A percentile compares a stretch with the other conserved stretches of the same genome.
Conservation (phyloP, 129 eudicot species). For the Chrysanthemum lavandulifolium region DNA sequence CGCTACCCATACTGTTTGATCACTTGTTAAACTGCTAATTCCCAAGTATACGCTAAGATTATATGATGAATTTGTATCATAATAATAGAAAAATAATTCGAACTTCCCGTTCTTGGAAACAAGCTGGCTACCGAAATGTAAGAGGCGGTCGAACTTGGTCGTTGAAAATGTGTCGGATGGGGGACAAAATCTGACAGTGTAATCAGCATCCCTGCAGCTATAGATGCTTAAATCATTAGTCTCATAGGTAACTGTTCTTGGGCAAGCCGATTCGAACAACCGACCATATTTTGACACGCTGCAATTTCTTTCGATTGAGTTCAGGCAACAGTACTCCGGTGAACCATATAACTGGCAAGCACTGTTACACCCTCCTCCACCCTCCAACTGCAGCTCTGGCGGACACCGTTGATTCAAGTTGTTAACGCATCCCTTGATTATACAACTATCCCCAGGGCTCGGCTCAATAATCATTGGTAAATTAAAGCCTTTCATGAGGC, state of each 20-base stretch:
- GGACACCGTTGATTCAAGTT: slow-evolving; percentile 40
- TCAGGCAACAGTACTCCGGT: slow-evolving; percentile 36
- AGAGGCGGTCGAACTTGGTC: no score
- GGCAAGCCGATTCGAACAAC: slow-evolving; percentile 16
- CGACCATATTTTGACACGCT: slow-evolving; percentile 23
- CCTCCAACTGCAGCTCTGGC: slow-evolving; percentile 20
- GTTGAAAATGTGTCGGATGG: no score
- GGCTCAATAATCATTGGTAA: slow-evolving; percentile 41
- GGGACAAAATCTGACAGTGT: no score
- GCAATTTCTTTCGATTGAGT: slow-evolving; percentile 19
- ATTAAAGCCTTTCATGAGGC: slow-evolving; percentile 36
- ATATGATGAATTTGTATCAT: slow-evolving; percentile 10
- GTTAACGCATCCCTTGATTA: slow-evolving; percentile 24
- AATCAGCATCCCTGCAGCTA: no score
- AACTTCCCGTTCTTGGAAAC: no score
- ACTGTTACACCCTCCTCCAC: slow-evolving; percentile 38
- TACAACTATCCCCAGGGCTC: slow-evolving; percentile 27
- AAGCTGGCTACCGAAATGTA: no score
- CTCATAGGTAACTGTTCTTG: no score
- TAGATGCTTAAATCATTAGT: no score
- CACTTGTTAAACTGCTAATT: slow-evolving; percentile 32
- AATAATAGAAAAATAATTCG: no score
- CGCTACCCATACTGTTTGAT: slow-evolving; percentile 35
- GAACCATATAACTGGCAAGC: slow-evolving; percentile 39
- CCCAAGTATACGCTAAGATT: slow-evolving; percentile 32